Conservation (phyloP, 176 grass and related monocot species). For the Zoysia japonica region DNA sequence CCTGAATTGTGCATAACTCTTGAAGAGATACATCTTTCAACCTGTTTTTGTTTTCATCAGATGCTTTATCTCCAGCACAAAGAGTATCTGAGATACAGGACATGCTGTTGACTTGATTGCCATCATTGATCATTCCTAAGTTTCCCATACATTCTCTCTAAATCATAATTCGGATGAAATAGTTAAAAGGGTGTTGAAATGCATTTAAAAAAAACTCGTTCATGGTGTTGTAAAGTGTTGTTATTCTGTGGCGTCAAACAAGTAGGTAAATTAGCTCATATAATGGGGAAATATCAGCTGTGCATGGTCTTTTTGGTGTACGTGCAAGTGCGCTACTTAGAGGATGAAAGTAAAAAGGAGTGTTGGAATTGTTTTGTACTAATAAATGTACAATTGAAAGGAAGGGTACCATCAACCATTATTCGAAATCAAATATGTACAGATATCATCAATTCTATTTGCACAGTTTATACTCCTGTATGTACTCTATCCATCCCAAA, state of each 20-base stretch:
- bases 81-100: conserved; percentile 5
- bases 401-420: neutral
- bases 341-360: neutral
- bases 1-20: conserved; percentile 32
- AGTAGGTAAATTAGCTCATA: neutral
- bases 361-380: neutral
- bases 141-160: conserved; percentile 41
- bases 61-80: conserved; percentile 12
- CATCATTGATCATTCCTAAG: conserved; percentile 27
- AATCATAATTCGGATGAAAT: conserved; percentile 9
- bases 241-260: neutral
- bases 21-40: conserved; percentile 20
- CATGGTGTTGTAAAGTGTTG: neutral
- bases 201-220: neutral
- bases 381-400: neutral
- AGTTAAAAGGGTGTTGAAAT: conserved; percentile 26
- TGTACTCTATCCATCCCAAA: neutral
- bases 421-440: neutral
- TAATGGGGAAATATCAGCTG: neutral
- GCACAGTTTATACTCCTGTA: neutral
- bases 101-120: conserved; percentile 1
- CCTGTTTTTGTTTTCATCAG: conserved; percentile 20
- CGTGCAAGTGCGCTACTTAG: no score
- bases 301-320: no score
- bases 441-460: neutral